Conservation (phyloP, 768 basidiomycete species). For the Pulveroboletus sp. region DNA sequence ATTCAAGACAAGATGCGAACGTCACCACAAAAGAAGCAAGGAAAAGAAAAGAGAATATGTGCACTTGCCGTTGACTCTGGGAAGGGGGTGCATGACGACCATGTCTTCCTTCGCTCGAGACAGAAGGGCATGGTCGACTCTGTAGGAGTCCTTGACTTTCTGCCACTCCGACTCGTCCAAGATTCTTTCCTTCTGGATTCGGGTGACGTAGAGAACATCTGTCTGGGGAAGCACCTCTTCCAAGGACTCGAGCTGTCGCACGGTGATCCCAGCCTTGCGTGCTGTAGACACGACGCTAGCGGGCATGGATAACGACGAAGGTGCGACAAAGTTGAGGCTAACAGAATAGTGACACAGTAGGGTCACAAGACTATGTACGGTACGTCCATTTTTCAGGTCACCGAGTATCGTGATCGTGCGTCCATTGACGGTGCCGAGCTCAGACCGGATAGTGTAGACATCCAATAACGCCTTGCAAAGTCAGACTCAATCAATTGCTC, state of each 20-base stretch:
- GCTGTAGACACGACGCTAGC: constrained; percentile 76
- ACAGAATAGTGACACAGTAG: constrained; percentile 90
- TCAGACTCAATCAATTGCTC: constrained; percentile 2
- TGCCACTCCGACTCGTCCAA: constrained; percentile 77
- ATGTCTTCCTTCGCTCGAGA: constrained; percentile 92
- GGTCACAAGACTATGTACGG: constrained; percentile 93
- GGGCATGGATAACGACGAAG: constrained; percentile 84
- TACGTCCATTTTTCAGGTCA: constrained; percentile 96
- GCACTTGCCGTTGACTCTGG: constrained; percentile 74
- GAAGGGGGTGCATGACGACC: constrained; percentile 99
- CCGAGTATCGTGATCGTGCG: constrained; percentile 89
- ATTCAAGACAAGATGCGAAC: background rate
- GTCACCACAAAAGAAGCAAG: background rate
- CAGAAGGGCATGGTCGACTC: constrained; percentile 91
- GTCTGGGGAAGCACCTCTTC: constrained; percentile 90
- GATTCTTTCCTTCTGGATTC: constrained; percentile 95
- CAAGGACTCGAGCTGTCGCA: constrained; percentile 79
- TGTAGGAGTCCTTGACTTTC: constrained; percentile 85
- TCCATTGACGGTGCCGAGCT: constrained; percentile 96
- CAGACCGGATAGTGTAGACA: constrained; percentile 93
- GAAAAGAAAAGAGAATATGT: background rate
- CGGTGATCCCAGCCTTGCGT: constrained; percentile 73
- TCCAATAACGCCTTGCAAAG: constrained; percentile 66
- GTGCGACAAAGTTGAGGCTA: constrained; percentile 93
- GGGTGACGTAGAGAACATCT: constrained; percentile 95